Conservation (phyloP, 2,329 filamentous ascomycete species). For the Xylaria multiplex region DNA sequence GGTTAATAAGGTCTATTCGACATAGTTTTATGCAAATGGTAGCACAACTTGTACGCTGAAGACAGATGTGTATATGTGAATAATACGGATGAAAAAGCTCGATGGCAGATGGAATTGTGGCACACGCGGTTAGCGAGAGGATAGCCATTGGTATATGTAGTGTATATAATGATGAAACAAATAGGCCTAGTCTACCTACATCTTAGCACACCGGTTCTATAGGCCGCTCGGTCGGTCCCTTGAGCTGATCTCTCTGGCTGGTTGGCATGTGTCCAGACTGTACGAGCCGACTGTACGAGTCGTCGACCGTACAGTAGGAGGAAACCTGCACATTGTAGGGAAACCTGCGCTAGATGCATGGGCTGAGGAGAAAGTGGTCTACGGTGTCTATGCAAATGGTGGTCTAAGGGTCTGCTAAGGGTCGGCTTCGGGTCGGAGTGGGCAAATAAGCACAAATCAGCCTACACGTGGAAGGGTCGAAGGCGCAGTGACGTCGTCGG, state of each 20-base stretch:
- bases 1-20: conserved; percentile 3
- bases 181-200: not conserved
- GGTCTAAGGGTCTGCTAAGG: too few relatives aligned
- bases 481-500: conserved; percentile 30
- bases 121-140: conserved; percentile 17
- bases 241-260: not conserved
- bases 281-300: too few relatives aligned
- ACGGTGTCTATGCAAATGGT: too few relatives aligned
- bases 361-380: not conserved
- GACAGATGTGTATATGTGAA: not conserved
- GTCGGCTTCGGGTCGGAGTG: not conserved
- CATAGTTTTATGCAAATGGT: conserved; percentile 11
- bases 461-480: conserved; percentile 22
- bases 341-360: conserved; percentile 4
- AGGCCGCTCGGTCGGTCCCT: not conserved
- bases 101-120: conserved; percentile 8
- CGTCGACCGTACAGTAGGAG: too few relatives aligned
- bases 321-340: too few relatives aligned
- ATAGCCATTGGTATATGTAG: conserved; percentile 14
- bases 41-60: not conserved
- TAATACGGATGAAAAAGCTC: not conserved
- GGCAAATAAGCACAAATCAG: conserved; percentile 9
- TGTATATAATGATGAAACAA: conserved; percentile 13
- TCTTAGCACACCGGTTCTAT: not conserved
- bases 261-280: too few relatives aligned